A percentile compares a stretch with the other conserved stretches of the same genome.
Conservation (phyloP, 2,329 filamentous ascomycete species). For the Zymoseptoria pseudotritici region DNA sequence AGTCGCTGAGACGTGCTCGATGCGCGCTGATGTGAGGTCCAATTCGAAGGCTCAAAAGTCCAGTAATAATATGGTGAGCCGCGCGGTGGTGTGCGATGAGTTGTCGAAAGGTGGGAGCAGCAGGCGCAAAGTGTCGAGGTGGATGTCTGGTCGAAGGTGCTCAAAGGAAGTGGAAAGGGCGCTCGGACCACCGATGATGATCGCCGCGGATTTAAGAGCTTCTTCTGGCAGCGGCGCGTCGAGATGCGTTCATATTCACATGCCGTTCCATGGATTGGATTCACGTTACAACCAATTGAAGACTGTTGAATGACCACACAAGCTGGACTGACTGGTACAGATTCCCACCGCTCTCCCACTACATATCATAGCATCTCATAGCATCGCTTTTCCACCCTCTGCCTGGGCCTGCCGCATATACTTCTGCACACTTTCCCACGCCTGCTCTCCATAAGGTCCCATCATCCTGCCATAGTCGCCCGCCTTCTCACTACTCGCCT, state of each 20-base stretch:
- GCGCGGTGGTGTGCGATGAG: neutral
- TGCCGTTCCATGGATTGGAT: neutral
- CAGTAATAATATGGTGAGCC: neutral
- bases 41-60: neutral
- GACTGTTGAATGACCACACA: too few species aligned
- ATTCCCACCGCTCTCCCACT: neutral
- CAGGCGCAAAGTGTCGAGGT: neutral
- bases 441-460: slow-evolving; percentile 65
- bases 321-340: neutral
- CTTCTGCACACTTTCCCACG: slow-evolving; percentile 64
- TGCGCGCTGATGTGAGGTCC: neutral
- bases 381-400: slow-evolving; percentile 10
- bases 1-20: neutral
- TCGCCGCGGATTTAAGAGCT: neutral
- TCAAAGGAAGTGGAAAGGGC: neutral
- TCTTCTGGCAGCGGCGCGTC: neutral
- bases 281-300: neutral
- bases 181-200: neutral
- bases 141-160: neutral
- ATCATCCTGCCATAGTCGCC: slow-evolving; percentile 62
- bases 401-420: slow-evolving; percentile 29
- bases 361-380: slow-evolving; percentile 4
- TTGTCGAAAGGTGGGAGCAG: neutral
- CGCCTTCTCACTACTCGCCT: slow-evolving; percentile 84
- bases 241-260: neutral